Conservation (phyloP, 345 rosid genomes). For the Xanthoceras sorbifolium region DNA sequence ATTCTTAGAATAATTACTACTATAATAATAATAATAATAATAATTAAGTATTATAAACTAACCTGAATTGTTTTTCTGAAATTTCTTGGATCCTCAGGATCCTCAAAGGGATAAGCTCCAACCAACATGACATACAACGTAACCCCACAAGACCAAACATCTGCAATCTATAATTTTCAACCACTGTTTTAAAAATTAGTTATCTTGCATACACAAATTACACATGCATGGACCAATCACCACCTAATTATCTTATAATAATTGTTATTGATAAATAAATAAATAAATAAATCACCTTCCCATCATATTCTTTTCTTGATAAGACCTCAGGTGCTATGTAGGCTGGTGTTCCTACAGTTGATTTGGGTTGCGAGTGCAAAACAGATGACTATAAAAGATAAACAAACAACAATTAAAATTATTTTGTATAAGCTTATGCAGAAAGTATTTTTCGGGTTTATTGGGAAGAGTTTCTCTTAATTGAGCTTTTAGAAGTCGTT, state of each 20-base stretch:
- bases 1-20: too few species aligned
- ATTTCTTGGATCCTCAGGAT: slow-evolving; percentile 74
- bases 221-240: neutral
- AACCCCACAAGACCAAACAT: slow-evolving; percentile 93
- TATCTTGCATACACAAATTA: neutral
- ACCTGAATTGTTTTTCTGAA: slow-evolving; percentile 81
- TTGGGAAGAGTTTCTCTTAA: too few species aligned
- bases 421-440: too few species aligned
- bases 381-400: slow-evolving; percentile 60
- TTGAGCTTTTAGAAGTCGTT: too few species aligned
- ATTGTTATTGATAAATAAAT: slow-evolving; percentile 1
- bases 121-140: slow-evolving; percentile 83
- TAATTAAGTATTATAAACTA: neutral
- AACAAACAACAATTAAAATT: neutral
- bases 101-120: slow-evolving; percentile 89
- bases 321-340: slow-evolving; percentile 89
- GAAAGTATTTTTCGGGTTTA: too few species aligned
- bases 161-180: slow-evolving; percentile 55
- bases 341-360: slow-evolving; percentile 96
- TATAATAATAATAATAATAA: too few species aligned
- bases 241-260: neutral
- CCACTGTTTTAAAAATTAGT: neutral
- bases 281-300: slow-evolving; percentile 51
- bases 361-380: slow-evolving; percentile 92
- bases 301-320: slow-evolving; percentile 73